Evolutionary conservation across 257 asterid species (phyloP).

Genomic region (Marsdenia floribunda): DNA sequence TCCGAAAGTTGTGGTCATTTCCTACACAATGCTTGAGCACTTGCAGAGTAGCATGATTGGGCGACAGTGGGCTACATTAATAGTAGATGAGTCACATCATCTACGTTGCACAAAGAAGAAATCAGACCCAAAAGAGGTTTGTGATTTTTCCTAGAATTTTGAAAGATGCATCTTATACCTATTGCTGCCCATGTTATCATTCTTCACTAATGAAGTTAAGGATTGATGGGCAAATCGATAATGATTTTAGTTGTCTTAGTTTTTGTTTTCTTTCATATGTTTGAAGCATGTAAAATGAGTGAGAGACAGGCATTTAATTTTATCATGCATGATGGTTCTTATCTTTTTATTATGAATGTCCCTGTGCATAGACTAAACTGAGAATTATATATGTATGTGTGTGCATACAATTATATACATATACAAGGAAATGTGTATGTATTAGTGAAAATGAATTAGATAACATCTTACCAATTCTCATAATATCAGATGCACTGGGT

Average conservation of each 20-base stretch:
- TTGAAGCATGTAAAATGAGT: not conserved
- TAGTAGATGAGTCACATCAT: conserved; percentile 93
- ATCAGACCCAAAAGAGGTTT: conserved; percentile 79
- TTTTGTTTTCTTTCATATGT: not conserved
- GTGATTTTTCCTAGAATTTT: not conserved
- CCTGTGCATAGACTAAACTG: not conserved
- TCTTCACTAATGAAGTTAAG: not conserved
- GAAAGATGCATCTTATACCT: not conserved
- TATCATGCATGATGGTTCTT: not conserved
- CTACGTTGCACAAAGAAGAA: conserved; percentile 63
- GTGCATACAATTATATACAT: not conserved
- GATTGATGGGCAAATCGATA: not conserved
- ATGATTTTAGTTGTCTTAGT: not conserved
- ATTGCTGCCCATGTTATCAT: not conserved
- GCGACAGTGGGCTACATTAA: conserved; percentile 77
- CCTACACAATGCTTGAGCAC: conserved; percentile 88
- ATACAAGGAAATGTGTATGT: not conserved
- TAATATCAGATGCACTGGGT: not conserved
- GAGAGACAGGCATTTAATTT: not conserved
- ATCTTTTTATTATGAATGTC: not conserved
- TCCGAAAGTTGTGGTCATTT: conserved; percentile 76
- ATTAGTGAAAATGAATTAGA: not conserved
- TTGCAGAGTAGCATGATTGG: conserved; percentile 64
- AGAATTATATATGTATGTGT: not conserved
- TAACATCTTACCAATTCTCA: not conserved